These are phyloP conservation scores for Penicillium paneum DNA, from an alignment of 2,329 filamentous ascomycete genomes.

Conservation along the genomic window DNA sequence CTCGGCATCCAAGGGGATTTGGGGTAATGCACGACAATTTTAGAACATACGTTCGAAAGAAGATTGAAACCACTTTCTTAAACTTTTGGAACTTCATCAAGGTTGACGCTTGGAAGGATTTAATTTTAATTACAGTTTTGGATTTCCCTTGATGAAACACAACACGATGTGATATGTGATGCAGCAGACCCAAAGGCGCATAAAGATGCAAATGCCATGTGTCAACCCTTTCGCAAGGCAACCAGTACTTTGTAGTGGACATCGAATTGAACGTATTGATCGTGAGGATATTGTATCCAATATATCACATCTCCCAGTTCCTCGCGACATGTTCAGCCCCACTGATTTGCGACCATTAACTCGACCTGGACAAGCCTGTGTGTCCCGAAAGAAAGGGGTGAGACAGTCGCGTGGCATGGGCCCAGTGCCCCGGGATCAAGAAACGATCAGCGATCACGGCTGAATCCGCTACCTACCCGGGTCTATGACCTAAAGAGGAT, in stretches of 20 bases:
- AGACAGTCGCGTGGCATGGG: constrained; percentile 12
- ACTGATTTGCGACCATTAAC: constrained; percentile 7
- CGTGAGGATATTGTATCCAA: not conserved
- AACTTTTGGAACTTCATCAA: not conserved
- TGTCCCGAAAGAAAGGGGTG: constrained; percentile 7
- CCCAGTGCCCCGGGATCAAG: constrained; percentile 8
- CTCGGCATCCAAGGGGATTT: not conserved
- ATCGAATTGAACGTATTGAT: not conserved
- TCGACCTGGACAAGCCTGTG: not conserved
- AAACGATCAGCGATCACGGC: constrained; percentile 13
- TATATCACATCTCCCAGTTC: not conserved
- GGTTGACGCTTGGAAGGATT: not conserved
- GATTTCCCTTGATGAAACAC: not conserved
- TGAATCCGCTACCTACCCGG: constrained; percentile 12
- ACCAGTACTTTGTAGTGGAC: not conserved
- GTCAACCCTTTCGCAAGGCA: constrained; percentile 16
- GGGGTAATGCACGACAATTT: not conserved
- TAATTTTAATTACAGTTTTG: constrained; percentile 10
- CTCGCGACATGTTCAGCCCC: constrained; percentile 3
- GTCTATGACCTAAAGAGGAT: constrained; percentile 11
- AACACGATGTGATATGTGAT: constrained; percentile 10
- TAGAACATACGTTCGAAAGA: not conserved
- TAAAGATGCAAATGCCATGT: constrained; percentile 24
- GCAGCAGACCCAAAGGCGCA: constrained; percentile 6
- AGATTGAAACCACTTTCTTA: not conserved